These are phyloP conservation scores for Macadamia integrifolia DNA, from an alignment of 164 flowering plant species.

Conservation along the genomic window DNA sequence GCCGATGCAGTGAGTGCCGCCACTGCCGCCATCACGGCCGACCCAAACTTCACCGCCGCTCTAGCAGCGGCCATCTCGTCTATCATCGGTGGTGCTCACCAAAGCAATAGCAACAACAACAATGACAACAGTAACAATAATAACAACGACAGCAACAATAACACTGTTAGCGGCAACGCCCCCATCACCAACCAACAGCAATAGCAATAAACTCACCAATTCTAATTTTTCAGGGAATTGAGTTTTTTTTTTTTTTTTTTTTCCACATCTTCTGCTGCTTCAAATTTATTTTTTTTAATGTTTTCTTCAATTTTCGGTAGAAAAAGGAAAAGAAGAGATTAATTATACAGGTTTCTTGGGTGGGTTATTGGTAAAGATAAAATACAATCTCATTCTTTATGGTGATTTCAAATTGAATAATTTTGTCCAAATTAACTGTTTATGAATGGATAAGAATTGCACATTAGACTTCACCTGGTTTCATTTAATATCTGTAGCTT, in stretches of 20 bases:
- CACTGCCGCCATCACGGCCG: conserved; percentile 45
- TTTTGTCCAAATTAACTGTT: conserved; percentile 5
- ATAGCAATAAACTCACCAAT: conserved; percentile 21
- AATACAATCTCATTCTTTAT: conserved; percentile 17
- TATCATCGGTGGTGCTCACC: conserved; percentile 27
- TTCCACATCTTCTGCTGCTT: background rate
- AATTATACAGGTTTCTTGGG: conserved; percentile 21
- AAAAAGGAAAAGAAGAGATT: conserved; percentile 4
- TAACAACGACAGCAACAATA: background rate
- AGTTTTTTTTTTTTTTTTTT: background rate
- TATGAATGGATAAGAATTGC: conserved; percentile 2
- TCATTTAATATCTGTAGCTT: no score
- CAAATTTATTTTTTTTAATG: background rate
- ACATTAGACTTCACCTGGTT: no score
- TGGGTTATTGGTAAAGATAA: conserved; percentile 1
- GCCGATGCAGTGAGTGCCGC: conserved; percentile 42
- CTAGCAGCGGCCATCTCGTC: conserved; percentile 56
- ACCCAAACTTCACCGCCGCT: conserved; percentile 57
- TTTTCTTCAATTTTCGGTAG: background rate
- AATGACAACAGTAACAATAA: conserved; percentile 15
- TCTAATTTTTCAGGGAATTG: conserved; percentile 18
- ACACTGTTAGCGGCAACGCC: conserved; percentile 6
- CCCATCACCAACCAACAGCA: conserved; percentile 24
- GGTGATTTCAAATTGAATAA: conserved; percentile 15
- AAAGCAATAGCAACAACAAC: conserved; percentile 4